A percentile compares a stretch with the other conserved stretches of the same genome.
Conservation (phyloP, 164 flowering plant genomes). For the Chloranthus sessilifolius region DNA sequence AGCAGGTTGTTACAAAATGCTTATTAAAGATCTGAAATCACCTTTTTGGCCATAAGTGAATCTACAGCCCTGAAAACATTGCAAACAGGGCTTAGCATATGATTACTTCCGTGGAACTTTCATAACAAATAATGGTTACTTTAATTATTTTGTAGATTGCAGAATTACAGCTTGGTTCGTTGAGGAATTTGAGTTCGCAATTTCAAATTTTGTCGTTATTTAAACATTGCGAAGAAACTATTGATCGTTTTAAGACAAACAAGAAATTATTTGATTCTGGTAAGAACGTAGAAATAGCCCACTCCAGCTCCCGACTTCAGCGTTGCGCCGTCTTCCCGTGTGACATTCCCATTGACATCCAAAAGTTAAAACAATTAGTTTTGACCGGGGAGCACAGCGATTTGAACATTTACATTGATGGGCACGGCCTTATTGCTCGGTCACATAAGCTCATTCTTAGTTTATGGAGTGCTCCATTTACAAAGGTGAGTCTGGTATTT, state of each 20-base stretch:
- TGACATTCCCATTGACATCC: constrained; percentile 49
- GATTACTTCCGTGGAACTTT: no score
- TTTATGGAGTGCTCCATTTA: constrained; percentile 82
- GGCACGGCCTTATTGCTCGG: constrained; percentile 47
- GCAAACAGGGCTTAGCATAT: no score
- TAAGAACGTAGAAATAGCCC: constrained; percentile 64
- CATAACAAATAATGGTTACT: no score
- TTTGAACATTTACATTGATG: constrained; percentile 54
- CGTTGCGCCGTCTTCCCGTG: constrained; percentile 38
- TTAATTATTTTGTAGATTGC: constrained; percentile 34
- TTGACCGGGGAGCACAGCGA: constrained; percentile 56
- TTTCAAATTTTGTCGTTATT: constrained; percentile 63
- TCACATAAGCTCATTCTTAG: constrained; percentile 74
- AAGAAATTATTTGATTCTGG: constrained; percentile 59
- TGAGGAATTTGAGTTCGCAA: constrained; percentile 53
- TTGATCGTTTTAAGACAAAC: constrained; percentile 57
- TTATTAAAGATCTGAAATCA: no score
- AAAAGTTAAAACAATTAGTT: constrained; percentile 42
- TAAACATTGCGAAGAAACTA: constrained; percentile 72
- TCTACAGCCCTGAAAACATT: no score
- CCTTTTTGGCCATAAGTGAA: no score
- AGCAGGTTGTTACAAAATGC: no score
- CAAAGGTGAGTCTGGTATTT: constrained; percentile 47
- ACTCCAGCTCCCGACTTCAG: constrained; percentile 43
- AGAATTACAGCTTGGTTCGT: constrained; percentile 57